Evolutionary conservation across 768 basidiomycete species (phyloP).

Genomic region (Kwoniella bestiolae): DNA sequence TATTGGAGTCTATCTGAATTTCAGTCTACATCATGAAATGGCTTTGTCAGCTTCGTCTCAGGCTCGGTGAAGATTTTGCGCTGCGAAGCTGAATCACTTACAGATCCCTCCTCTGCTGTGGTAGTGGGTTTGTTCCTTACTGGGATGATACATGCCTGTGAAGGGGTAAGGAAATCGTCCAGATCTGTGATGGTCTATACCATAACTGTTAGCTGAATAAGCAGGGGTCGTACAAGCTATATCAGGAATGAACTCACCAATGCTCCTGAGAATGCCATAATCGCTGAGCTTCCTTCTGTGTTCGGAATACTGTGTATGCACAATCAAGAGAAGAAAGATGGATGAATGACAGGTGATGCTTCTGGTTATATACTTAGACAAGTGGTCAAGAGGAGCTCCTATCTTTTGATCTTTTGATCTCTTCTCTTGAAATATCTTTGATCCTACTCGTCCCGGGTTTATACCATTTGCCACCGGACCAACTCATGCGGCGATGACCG

Average conservation of each 20-base stretch:
- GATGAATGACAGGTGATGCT: neutral
- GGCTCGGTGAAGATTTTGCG: too few species aligned
- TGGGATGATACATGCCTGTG: slow-evolving; percentile 96
- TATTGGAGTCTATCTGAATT: slow-evolving; percentile 82
- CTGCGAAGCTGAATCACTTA: too few species aligned
- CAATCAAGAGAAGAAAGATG: neutral
- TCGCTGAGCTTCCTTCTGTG: neutral
- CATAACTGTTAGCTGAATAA: slow-evolving; percentile 3
- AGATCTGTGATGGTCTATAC: slow-evolving; percentile 84
- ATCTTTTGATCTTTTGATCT: neutral
- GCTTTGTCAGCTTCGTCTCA: neutral
- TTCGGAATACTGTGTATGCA: neutral
- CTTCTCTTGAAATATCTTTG: slow-evolving; percentile 8
- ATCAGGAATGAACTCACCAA: slow-evolving; percentile 62
- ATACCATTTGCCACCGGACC: slow-evolving; percentile 7
- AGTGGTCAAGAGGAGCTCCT: neutral
- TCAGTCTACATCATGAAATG: slow-evolving; percentile 69
- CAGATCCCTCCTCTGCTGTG: slow-evolving; percentile 31
- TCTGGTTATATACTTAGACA: neutral
- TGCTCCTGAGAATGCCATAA: slow-evolving; percentile 88
- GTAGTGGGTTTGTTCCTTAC: slow-evolving; percentile 65
- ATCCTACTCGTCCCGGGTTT: slow-evolving; percentile 20
- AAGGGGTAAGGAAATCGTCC: slow-evolving; percentile 95
- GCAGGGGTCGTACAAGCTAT: too few species aligned
- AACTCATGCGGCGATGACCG: neutral